Conservation (phyloP, 164 flowering plant genomes). For the Brasenia schreberi region DNA sequence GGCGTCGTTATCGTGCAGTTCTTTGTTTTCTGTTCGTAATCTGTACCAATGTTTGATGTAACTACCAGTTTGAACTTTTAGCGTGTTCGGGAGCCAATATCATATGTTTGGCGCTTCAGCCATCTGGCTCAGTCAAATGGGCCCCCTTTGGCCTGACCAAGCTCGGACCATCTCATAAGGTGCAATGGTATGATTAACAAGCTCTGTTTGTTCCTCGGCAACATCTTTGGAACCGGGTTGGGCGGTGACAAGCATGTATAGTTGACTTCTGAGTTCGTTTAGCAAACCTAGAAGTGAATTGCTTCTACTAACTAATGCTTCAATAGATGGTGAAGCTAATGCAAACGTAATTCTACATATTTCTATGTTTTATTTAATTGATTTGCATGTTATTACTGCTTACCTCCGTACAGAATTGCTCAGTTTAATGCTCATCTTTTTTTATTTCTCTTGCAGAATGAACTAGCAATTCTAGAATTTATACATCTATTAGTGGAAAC, state of each 20-base stretch:
- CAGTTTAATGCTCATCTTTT: neutral
- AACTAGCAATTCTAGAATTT: slow-evolving; percentile 89
- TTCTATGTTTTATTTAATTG: neutral
- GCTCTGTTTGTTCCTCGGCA: neutral
- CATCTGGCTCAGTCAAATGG: too few species aligned
- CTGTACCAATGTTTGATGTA: too few species aligned
- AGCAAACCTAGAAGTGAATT: neutral
- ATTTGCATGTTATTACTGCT: neutral
- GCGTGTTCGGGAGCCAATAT: too few species aligned
- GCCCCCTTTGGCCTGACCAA: too few species aligned
- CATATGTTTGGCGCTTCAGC: too few species aligned
- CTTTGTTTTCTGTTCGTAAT: too few species aligned
- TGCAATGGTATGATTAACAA: too few species aligned
- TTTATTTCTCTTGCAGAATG: slow-evolving; percentile 53
- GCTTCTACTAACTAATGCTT: neutral
- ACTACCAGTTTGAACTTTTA: too few species aligned
- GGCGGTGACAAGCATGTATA: neutral
- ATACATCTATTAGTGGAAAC: slow-evolving; percentile 93
- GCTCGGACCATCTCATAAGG: too few species aligned
- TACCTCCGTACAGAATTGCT: neutral
- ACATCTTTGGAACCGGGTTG: neutral
- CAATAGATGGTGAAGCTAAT: neutral
- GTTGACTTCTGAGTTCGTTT: neutral
- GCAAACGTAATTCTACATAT: neutral
- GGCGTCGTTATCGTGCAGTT: too few species aligned